Evolutionary conservation across 805 yeast species (phyloP), one percentile per base, ranked within the genome.

Genomic region (Candida manassasensis): DNA sequence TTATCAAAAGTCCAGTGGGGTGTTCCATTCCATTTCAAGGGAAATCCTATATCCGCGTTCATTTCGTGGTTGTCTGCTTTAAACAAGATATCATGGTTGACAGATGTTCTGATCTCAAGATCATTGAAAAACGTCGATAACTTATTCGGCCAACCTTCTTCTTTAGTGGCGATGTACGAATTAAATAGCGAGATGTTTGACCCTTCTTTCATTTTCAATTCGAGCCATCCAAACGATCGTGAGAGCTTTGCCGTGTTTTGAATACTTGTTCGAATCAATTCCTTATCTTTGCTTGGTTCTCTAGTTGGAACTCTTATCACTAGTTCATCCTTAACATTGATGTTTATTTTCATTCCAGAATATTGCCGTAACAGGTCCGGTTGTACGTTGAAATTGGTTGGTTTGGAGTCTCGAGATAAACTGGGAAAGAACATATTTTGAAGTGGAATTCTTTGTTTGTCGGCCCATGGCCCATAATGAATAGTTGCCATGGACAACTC

Each of bases 381-480:
- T 7, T 22, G 35, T 1, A 38, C 34, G 3, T 73, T 56, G 4
- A 35, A 33, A 14, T 39, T 40, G 3, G 57, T 56, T 3, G 63
- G 61, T 8, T 48, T 47, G 3, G 77, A 59, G 47, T 87, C 85
- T 31, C 80, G 59, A 17, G 82, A 75, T 8, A 77, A 52, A 0
- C 71, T 54, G 0, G 98, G 98, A 37, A 82, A 76, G 16, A 93
- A 61, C 59, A 80, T 61, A 11, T 66, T 59, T 38, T 81, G 88
- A 7, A 89, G 49, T 2, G 79, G 73, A 2, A 67, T 68, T 12
- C 95, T 56, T 55, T 93, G 95, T 24, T 90, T 76, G 40, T 93
- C 95, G 0, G 96, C 84, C 96, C 97, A 90, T 0, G 98, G 95
- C 0, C 98, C 98, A 52, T 86, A 89, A 45, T 81, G 81, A 1